Evolutionary conservation across 106 monocot species (phyloP), one percentile per base, ranked within the genome.

Genomic region (Acorus calamus): DNA sequence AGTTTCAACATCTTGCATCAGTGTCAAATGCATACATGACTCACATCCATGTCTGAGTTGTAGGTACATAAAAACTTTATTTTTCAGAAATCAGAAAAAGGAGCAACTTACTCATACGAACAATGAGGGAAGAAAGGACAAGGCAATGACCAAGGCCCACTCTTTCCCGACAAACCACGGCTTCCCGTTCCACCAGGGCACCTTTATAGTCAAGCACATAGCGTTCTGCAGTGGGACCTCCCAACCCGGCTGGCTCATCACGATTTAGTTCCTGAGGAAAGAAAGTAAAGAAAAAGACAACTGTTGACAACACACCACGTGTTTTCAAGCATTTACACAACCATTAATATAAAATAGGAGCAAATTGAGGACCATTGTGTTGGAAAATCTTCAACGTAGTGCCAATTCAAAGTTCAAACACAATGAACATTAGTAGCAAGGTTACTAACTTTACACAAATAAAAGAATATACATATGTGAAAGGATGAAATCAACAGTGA

Each of bases 101-200:
- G 45, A 44, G 8, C 12, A 69, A 56, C 94, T 69, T 90, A 96
- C 94, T 73, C 69, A 78, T 85, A 50, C 76, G 50, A 2, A 57
- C 52, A 57, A 90, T 59, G 47, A 96, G 82, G 9, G 78, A 77
- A 70, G 94, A 96, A 10, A 96, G 65, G 45, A 80, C 87, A 68
- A 96, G 94, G 71, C 90, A 96, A 55, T 90, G 87, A 47, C 94
- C 79, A 47, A 96, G 81, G 63, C 69, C 83, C 60, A 87, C 67
- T 71, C 90, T 87, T 82, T 91, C 94, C 14, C 90, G 79, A 52
- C 54, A 63, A 73, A 87, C 78, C 79, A 90, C 82, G 65, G 79
- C 86, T 66, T 65, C 79, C 3, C 90, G 75, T 64, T 84, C 74
- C 7, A 90, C 84, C 52, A 90, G 48, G 66, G 84, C 80, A 60